Evolutionary conservation across 495 filamentous ascomycete species (phyloP).

Genomic region (Annulohypoxylon bovei): DNA sequence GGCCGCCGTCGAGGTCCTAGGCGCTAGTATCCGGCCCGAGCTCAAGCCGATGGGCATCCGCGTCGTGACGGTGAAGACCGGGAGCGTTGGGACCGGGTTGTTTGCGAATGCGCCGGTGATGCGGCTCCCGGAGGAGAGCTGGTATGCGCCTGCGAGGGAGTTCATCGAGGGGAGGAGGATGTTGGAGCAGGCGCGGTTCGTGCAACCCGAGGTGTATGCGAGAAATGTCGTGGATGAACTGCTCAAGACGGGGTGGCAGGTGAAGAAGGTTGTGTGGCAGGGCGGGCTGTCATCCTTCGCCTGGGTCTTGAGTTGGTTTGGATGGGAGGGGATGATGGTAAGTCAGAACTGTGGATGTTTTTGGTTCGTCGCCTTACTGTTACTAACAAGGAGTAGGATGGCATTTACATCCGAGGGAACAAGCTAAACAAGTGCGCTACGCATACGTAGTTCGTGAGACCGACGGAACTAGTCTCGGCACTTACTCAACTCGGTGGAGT

Average conservation of each 20-base stretch:
- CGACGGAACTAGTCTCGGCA: not conserved
- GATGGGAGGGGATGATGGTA: constrained; percentile 46
- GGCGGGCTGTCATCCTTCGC: constrained; percentile 31
- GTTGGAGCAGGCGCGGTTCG: constrained; percentile 12
- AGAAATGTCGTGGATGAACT: constrained; percentile 30
- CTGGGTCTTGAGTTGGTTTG: constrained; percentile 44
- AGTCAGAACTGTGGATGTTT: not conserved
- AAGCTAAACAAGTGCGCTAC: constrained; percentile 11
- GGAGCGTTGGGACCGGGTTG: constrained; percentile 32
- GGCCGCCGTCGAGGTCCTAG: constrained; percentile 57
- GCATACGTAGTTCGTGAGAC: not conserved
- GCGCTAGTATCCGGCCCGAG: constrained; percentile 61
- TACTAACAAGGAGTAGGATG: constrained; percentile 9
- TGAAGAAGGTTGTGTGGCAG: constrained; percentile 38
- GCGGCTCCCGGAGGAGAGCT: constrained; percentile 35
- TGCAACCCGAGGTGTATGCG: constrained; percentile 29
- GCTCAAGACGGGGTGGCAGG: constrained; percentile 17
- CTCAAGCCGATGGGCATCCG: constrained; percentile 61
- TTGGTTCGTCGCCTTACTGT: not conserved
- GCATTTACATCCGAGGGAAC: constrained; percentile 26
- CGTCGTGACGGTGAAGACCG: constrained; percentile 48
- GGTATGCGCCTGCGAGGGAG: constrained; percentile 38
- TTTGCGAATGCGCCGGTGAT: constrained; percentile 34
- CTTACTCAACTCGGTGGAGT: no score
- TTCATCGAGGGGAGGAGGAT: constrained; percentile 42